Base-by-base conservation (phyloP, 2,329 filamentous ascomycete species). In the Trichoderma lentiforme region DNA sequence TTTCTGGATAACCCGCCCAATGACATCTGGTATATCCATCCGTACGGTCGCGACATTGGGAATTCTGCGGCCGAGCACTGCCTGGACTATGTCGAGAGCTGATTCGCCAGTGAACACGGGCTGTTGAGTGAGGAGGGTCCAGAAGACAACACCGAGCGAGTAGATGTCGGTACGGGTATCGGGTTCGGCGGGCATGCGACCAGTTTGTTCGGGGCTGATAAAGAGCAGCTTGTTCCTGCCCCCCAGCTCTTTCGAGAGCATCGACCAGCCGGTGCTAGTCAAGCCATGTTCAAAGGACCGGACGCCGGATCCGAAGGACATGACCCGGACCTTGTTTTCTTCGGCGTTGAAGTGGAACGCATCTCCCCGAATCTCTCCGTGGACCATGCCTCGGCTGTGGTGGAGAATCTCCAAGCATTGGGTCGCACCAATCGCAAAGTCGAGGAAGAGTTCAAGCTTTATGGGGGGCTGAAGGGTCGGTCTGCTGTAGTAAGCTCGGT, bases 151-250 rank as follows among this genome's bases (percentile, higher is more conserved):
- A 4, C 95, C 95, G 1, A 98, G 84, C 0, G 93, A 95, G 83
- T 98, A 98, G 36, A 98, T 97, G 80, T 98, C 95, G 18, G 95
- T 98, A 53, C 95, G 89, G 57, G 89, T 93, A 81, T 98, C 95
- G 1, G 95, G 95, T 80, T 98, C 95, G 4, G 93, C 94, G 3
- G 94, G 93, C 88, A 98, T 92, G 24, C 95, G 91, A 15, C 95
- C 95, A 3, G 95, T 98, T 83, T 98, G 95, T 79, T 98, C 95
- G 0, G 95, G 95, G 61, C 94, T 95, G 79, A 98, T 97, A 79
- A 94, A 98, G 66, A 95, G 90, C 24, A 98, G 85, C 81, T 97
- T 97, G 78, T 95, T 91, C 82, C 94, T 94, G 53, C 94, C 93
- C 2, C 95, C 95, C 8, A 94, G 83, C 79, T 98, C 93, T 73